Evolutionary conservation across 371 early-diverging fungal genomes (phyloP), one percentile per base, ranked within the genome.

Genomic region (Mortierella polycephala): DNA sequence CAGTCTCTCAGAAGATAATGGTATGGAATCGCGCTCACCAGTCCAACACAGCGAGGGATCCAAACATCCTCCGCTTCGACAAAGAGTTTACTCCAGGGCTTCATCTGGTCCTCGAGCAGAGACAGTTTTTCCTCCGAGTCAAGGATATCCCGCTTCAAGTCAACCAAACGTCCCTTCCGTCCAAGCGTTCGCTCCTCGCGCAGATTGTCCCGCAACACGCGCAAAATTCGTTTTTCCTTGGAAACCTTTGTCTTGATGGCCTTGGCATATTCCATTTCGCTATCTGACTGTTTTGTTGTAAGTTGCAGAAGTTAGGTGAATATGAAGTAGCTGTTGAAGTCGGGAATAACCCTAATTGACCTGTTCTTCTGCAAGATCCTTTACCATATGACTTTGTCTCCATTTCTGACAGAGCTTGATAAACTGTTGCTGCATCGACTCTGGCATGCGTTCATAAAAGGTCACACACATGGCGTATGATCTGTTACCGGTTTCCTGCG

Each of bases 11-110:
- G 84, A 10, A 94, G 60, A 60, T 92, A 89, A 56, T 90, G 86
- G 87, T 92, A 94, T 39, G 94, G 91, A 81, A 92, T 85, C n/a
- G 85, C 83, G 49, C 94, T 91, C 40, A 93, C 65, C 13, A 95
- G 71, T 0, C 95, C 95, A 13, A 94, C 69, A 54, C 86, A 82
- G 39, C 91, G 83, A n/a, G 94, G 94, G 0, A 91, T 85, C 87
- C 92, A 94, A 0, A 90, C 82, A 61, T 89, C 81, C 3, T 89
- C 86, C 11, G 85, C 82, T 51, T 86, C 85, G 13, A 88, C 85
- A n/a, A 89, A 84, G n/a, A 84, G 82, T 60, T 83, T 69, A 41
- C 86, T 85, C 62, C 93, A 86, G 8, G 92, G 93, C 21, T 85
- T 81, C 60, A 95, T 65, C 54, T 94, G 74, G 50, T 92, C 93